These are phyloP conservation scores for Monotropa hypopitys DNA, from an alignment of 179 eudicot genomes.

Conservation along the genomic window DNA sequence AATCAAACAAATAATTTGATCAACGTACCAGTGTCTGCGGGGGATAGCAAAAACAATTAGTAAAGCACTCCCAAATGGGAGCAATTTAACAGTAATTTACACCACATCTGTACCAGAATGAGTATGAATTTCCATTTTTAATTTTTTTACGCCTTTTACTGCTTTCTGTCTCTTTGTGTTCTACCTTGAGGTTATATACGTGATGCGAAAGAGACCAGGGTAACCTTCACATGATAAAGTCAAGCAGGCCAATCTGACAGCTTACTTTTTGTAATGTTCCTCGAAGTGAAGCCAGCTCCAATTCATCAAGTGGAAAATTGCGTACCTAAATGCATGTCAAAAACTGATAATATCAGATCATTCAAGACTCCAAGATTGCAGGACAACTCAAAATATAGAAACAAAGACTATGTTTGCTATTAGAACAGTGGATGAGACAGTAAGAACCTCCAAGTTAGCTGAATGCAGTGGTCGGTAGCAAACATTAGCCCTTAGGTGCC, in stretches of 20 bases:
- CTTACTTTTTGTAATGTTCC: conserved; percentile 86
- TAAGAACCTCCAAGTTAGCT: conserved; percentile 66
- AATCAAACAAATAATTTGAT: background rate
- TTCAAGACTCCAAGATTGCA: conserved; percentile 1
- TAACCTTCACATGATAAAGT: conserved; percentile 1
- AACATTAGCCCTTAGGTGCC: conserved; percentile 69
- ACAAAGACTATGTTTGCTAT: background rate
- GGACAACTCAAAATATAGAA: background rate
- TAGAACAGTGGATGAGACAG: background rate
- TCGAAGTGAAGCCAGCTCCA: conserved; percentile 95
- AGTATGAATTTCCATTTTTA: background rate
- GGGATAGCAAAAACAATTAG: background rate
- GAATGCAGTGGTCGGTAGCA: conserved; percentile 64
- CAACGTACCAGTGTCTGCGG: background rate
- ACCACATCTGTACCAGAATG: background rate
- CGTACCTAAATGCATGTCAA: conserved; percentile 48
- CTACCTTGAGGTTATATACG: background rate
- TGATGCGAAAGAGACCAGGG: background rate
- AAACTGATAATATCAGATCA: conserved; percentile 6
- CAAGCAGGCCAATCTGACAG: conserved; percentile 3
- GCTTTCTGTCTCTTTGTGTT: background rate
- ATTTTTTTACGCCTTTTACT: background rate
- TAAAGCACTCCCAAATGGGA: background rate
- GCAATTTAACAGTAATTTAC: background rate
- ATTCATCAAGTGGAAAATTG: conserved; percentile 86